phyloP scores from a whole-genome alignment of 2,329 filamentous ascomycete genomes.

The Fusarium sp. region DNA sequence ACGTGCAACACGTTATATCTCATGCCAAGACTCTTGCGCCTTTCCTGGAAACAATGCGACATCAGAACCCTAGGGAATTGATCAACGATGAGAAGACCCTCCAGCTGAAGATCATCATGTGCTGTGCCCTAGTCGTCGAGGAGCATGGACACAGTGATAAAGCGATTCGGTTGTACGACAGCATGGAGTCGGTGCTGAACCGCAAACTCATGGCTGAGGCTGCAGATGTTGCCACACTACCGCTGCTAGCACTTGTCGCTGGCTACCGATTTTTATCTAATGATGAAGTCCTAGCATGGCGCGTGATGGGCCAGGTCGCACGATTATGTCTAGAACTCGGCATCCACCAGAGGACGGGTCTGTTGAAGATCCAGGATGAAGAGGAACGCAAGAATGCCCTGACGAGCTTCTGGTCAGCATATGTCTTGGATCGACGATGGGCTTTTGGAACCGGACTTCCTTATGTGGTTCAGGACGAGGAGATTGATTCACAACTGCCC shows the following conservation, averaged over 20 bases:
- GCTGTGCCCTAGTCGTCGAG: conserved; percentile 81
- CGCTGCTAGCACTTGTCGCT: conserved; percentile 64
- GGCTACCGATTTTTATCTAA: conserved; percentile 87
- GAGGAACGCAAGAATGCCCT: conserved; percentile 76
- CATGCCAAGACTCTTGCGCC: conserved; percentile 78
- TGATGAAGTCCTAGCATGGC: conserved; percentile 88
- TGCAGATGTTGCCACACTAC: conserved; percentile 60
- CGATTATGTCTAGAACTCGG: conserved; percentile 85
- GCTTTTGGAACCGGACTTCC: conserved; percentile 91
- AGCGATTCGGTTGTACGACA: conserved; percentile 79
- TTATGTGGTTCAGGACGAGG: conserved; percentile 85
- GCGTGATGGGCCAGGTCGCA: conserved; percentile 85
- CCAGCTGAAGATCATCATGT: conserved; percentile 85
- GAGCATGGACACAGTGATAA: conserved; percentile 82
- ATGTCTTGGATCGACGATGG: conserved; percentile 88
- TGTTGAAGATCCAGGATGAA: conserved; percentile 76
- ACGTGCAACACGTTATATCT: conserved; percentile 76
- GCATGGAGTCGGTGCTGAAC: conserved; percentile 79
- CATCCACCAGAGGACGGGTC: conserved; percentile 81
- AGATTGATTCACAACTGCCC: conserved; percentile 84
- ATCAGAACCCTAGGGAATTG: conserved; percentile 49
- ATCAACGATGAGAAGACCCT: conserved; percentile 69
- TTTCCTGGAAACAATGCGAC: conserved; percentile 72
- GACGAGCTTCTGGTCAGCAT: conserved; percentile 87
- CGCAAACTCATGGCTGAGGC: conserved; percentile 69